phyloP scores from a whole-genome alignment of 805 yeast genomes.

The Candida berthetii region DNA sequence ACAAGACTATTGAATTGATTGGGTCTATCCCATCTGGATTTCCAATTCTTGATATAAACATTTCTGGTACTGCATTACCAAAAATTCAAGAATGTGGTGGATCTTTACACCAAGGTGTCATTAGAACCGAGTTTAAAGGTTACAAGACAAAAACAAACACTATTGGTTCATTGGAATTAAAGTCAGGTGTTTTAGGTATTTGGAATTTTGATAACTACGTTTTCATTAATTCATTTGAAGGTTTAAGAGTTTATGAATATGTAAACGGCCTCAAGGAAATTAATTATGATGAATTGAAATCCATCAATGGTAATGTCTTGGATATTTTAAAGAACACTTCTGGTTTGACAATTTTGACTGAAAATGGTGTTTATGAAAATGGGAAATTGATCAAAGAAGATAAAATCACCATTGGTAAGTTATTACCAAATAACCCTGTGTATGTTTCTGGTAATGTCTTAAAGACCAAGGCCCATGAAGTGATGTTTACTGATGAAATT shows the following conservation, averaged over 20 bases:
- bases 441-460: background rate
- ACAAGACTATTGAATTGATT: background rate
- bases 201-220: conserved; percentile 11
- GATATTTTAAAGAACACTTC: conserved; percentile 5
- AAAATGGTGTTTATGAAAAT: conserved; percentile 14
- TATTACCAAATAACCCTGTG: background rate
- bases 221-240: conserved; percentile 6
- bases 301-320: conserved; percentile 9
- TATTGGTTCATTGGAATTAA: background rate
- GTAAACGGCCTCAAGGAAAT: background rate
- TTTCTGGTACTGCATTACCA: conserved; percentile 12
- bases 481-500: conserved; percentile 8
- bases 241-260: conserved; percentile 1
- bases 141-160: conserved; percentile 1
- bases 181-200: conserved; percentile 3
- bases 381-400: conserved; percentile 1
- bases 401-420: conserved; percentile 2
- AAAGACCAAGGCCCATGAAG: background rate
- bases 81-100: conserved; percentile 20
- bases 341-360: conserved; percentile 6
- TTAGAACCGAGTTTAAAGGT: conserved; percentile 16
- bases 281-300: conserved; percentile 6
- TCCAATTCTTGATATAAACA: conserved; percentile 17
- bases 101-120: conserved; percentile 11
- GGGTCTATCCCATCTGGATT: conserved; percentile 3